These are phyloP conservation scores for Collybiopsis confluens DNA, from an alignment of 768 basidiomycete species.

Conservation along the genomic window DNA sequence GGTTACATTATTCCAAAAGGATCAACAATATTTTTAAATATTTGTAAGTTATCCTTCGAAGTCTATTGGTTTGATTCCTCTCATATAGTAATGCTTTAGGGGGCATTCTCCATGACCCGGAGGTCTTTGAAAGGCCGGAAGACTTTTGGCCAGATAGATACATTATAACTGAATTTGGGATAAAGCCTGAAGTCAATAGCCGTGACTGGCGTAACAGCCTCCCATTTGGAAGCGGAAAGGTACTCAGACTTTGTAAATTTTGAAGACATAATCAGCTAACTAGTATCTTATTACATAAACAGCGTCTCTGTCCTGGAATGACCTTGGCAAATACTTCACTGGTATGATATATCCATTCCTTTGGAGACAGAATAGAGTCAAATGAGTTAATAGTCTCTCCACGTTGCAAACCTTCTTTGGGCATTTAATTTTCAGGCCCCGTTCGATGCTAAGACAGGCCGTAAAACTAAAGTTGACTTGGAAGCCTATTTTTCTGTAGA, in stretches of 20 bases:
- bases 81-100: slow-evolving; percentile 1
- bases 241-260: background rate
- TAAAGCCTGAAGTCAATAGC: slow-evolving; percentile 11
- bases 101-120: slow-evolving; percentile 15
- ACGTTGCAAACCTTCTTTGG: slow-evolving; percentile 25
- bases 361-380: background rate
- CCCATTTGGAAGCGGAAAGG: slow-evolving; percentile 16
- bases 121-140: slow-evolving; percentile 15
- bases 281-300: background rate
- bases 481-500: background rate
- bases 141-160: slow-evolving; percentile 16
- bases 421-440: slow-evolving; percentile 21
- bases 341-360: slow-evolving; percentile 6
- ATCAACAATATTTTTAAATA: slow-evolving; percentile 15
- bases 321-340: slow-evolving; percentile 15
- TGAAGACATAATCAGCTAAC: background rate
- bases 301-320: slow-evolving; percentile 19
- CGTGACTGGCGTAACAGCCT: slow-evolving; percentile 11
- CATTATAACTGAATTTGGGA: slow-evolving; percentile 12
- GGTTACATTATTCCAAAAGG: slow-evolving; percentile 14
- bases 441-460: slow-evolving; percentile 1
- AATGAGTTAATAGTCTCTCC: slow-evolving; percentile 14
- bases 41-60: slow-evolving; percentile 10
- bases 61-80: background rate
- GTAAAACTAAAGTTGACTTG: slow-evolving; percentile 12